Conservation (phyloP, 441 rosid species). For the Arabidopsis hybrid region DNA sequence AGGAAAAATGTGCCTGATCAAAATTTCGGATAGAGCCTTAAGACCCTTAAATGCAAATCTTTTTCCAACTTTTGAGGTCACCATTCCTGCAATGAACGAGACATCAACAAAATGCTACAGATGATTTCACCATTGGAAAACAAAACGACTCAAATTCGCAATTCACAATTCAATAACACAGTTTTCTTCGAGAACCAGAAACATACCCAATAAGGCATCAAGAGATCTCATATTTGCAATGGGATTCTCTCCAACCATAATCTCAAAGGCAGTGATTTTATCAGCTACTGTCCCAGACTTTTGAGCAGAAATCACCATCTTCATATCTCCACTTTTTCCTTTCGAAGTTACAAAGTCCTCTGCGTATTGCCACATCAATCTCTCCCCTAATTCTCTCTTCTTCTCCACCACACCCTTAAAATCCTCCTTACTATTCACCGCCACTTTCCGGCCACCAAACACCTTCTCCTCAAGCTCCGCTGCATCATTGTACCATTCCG, state of each 20-base stretch:
- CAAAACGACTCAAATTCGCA: neutral
- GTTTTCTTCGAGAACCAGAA: neutral
- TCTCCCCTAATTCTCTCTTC: slow-evolving; percentile 84
- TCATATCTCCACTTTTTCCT: slow-evolving; percentile 84
- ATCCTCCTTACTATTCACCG: slow-evolving; percentile 54
- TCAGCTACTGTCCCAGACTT: slow-evolving; percentile 93
- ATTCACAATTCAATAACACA: neutral
- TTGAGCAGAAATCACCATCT: slow-evolving; percentile 81
- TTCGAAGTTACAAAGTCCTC: slow-evolving; percentile 69
- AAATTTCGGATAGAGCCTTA: slow-evolving; percentile 84
- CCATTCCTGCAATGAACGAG: slow-evolving; percentile 69
- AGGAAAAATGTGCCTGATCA: slow-evolving; percentile 59
- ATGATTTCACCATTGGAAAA: neutral
- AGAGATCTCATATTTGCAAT: slow-evolving; percentile 91
- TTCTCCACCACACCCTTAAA: slow-evolving; percentile 63
- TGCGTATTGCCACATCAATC: slow-evolving; percentile 77
- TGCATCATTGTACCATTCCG: slow-evolving; percentile 80
- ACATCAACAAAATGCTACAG: neutral
- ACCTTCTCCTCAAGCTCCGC: slow-evolving; percentile 76
- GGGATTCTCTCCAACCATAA: slow-evolving; percentile 87
- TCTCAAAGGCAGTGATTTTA: slow-evolving; percentile 88
- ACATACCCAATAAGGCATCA: slow-evolving; percentile 86
- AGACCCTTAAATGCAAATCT: slow-evolving; percentile 88
- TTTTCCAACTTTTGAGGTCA: slow-evolving; percentile 91
- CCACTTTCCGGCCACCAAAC: slow-evolving; percentile 54